These are phyloP conservation scores for Tulasnella sp. DNA, from an alignment of 768 basidiomycete species.

Conservation along the genomic window DNA sequence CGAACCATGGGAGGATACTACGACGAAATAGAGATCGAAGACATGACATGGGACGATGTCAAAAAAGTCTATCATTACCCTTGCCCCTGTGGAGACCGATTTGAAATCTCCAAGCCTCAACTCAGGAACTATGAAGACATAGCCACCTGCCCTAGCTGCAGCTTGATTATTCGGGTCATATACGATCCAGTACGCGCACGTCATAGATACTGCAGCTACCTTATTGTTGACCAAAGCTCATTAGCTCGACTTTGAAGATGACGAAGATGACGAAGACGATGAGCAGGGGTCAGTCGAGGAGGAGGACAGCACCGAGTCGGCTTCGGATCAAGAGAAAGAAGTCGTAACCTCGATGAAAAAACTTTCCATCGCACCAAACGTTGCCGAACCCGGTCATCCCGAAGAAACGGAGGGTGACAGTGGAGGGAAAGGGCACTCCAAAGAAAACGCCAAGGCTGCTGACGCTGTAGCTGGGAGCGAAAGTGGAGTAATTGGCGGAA, in stretches of 20 bases:
- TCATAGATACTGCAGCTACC: background rate
- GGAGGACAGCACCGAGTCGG: conserved; percentile 35
- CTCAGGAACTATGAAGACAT: conserved; percentile 86
- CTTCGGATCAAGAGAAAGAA: conserved; percentile 38
- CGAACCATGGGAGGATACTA: conserved; percentile 74
- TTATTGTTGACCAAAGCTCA: conserved; percentile 10
- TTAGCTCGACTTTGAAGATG: conserved; percentile 80
- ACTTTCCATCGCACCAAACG: conserved; percentile 29
- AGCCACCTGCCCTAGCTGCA: conserved; percentile 94
- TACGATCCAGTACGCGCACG: conserved; percentile 74
- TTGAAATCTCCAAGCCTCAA: conserved; percentile 85
- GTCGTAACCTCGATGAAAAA: conserved; percentile 60
- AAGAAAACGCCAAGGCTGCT: background rate
- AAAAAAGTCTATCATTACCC: conserved; percentile 89
- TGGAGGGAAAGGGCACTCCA: background rate
- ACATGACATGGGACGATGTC: conserved; percentile 83
- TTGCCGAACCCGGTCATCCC: background rate
- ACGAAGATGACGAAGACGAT: conserved; percentile 45
- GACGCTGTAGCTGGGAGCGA: background rate
- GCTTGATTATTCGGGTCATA: conserved; percentile 82
- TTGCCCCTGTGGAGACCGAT: conserved; percentile 95
- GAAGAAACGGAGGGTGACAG: conserved; percentile 23
- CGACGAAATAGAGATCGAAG: conserved; percentile 96
- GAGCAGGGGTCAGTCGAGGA: conserved; percentile 35
- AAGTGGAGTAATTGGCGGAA: background rate